A percentile compares a stretch with the other conserved stretches of the same genome.
These are phyloP conservation scores for Stagonosporopsis rhizophila DNA, from an alignment of 2,329 filamentous ascomycete genomes.

Conservation along the genomic window DNA sequence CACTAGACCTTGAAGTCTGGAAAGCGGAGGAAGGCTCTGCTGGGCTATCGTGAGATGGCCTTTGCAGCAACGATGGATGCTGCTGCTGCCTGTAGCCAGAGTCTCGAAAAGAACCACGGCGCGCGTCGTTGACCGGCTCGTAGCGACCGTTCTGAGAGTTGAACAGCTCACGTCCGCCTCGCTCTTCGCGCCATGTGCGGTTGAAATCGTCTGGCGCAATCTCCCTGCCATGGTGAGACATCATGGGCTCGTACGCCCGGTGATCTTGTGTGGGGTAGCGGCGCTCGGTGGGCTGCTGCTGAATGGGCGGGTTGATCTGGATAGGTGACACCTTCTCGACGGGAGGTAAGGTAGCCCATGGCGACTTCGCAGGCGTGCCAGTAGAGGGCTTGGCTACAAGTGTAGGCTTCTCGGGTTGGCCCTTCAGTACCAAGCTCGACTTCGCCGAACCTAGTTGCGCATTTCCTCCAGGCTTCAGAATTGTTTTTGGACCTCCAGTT, in stretches of 20 bases:
- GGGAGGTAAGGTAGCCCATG: conserved; percentile 87
- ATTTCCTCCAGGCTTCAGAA: conserved; percentile 56
- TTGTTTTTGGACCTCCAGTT: conserved; percentile 54
- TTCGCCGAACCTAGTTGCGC: conserved; percentile 46
- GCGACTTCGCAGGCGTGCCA: conserved; percentile 80
- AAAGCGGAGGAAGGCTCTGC: conserved; percentile 87
- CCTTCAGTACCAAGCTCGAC: conserved; percentile 69
- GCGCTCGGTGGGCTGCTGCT: conserved; percentile 50
- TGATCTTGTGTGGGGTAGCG: conserved; percentile 64
- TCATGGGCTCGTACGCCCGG: conserved; percentile 62
- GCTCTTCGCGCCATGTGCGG: conserved; percentile 79
- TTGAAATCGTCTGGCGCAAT: conserved; percentile 95
- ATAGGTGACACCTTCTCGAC: conserved; percentile 81
- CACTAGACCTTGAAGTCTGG: conserved; percentile 76
- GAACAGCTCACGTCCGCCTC: conserved; percentile 77
- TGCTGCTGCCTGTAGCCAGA: conserved; percentile 74
- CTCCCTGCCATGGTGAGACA: conserved; percentile 71
- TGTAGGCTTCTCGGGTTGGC: conserved; percentile 72
- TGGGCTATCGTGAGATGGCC: conserved; percentile 69
- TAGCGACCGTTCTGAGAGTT: conserved; percentile 96
- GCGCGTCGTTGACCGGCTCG: conserved; percentile 80
- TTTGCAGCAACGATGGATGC: conserved; percentile 75
- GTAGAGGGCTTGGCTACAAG: conserved; percentile 75
- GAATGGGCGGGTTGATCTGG: conserved; percentile 61
- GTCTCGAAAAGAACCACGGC: conserved; percentile 71